Base-by-base conservation (phyloP, 2,329 filamentous ascomycete genomes). In the Sporothrix schenckii region DNA sequence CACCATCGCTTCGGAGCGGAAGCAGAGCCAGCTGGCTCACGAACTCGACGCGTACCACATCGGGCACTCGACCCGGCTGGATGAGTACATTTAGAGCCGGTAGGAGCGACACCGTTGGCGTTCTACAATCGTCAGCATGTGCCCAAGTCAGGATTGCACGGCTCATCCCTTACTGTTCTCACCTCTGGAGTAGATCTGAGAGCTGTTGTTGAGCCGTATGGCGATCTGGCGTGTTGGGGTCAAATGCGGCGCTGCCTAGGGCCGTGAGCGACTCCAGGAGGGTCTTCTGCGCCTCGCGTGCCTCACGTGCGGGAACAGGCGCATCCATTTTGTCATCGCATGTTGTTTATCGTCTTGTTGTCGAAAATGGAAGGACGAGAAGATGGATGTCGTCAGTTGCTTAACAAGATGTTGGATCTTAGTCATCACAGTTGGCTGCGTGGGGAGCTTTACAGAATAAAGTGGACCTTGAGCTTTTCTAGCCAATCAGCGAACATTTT, bases 71-170 rank as follows among this genome's bases (percentile, higher is more conserved):
- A 70, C 84, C 84, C 13, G 89, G 88, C 72, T 90, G 88, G 47
- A 91, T 85, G 24, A 91, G 81, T 21, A 85, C 81, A 72, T 89
- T 91, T 56, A 92, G 78, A 4, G 87, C 83, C 10, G 86, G 87
- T 27, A 92, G 80, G 10, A 92, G 82, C 39, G 81, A 72, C 6
- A 79, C 73, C 2, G 81, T 83, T 19, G 82, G 82, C 72, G 71
- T 72, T 67, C 73, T 71, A 56, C 69, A 75, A 0, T 10, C 16
- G 34, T 66, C 10, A 66, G 63, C 9, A 39, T 16, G 3, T 0
- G 16, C 0, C 9, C 24, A 6, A 13, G 19, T 4, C 21, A 4
- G 34, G 7, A 34, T 9, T 34, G 5, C 34, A 34, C 10, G 24
- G 2, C 21, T 27, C 30, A 39, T 4, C n/a, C 19, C 34, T 21